Evolutionary conservation across 495 filamentous ascomycete species (phyloP), one percentile per base, ranked within the genome.

Genomic region (Penicillium ochrochloron): DNA sequence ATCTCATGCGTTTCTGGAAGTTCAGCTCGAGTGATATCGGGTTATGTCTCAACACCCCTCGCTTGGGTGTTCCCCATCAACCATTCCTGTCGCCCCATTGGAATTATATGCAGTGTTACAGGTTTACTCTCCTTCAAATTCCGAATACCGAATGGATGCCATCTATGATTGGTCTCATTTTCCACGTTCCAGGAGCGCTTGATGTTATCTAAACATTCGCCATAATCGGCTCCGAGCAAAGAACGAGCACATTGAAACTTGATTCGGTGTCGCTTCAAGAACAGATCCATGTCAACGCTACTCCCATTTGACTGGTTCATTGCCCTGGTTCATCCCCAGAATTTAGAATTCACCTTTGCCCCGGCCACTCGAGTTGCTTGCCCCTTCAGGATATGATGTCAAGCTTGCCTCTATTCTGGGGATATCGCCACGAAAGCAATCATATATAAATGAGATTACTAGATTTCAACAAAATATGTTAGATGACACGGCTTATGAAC

Each of bases 331-430:
- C 57, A 23, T 34, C 27, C 57, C 55, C 60, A 57, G 39, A 29
- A 29, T 35, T 19, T 4, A 27, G 25, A 33, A 9, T 33, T 41
- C 41, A 15, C 5, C 15, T 29, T 60, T 23, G 65, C 44, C 60
- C 12, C 31, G 14, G 29, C 54, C 34, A 48, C 23, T 57, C 31
- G 31, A 66, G 48, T 53, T 21, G 35, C 23, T 57, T 17, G 51
- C 57, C 50, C 34, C 35, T 29, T 12, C 12, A 31, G 7, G 44
- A 7, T 3, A 52, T 52, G 48, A 52, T 52, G 48, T 52, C 48
- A 52, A n/a, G 14, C n/a, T 48, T 21, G 44, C 44, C 44, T 48
- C 44, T 11, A 12, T 11, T 12, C 10, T 14, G 44, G 48, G 29
- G 48, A 52, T n/a, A 14, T 52, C 25, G 48, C 48, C 48, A 52